phyloP scores from a whole-genome alignment of 192 early-diverging fungal genomes.

The Coemansia sp. region DNA sequence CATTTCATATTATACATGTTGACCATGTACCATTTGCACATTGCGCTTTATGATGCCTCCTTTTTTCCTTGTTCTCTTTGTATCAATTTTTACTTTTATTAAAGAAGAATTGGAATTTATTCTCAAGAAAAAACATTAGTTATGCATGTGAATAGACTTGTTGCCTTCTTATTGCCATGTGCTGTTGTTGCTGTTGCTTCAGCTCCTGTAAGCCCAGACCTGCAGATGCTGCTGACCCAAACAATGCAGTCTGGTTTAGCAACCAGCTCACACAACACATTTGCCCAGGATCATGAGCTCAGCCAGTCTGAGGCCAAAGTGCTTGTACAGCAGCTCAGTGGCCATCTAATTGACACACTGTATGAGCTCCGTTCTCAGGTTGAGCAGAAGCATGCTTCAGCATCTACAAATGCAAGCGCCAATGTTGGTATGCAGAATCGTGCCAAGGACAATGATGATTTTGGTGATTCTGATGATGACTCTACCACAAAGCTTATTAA shows the following conservation, averaged over 20 bases:
- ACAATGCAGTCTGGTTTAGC: not conserved
- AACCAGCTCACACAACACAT: not conserved
- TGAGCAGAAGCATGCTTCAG: conserved; percentile 9
- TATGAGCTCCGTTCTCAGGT: conserved; percentile 22
- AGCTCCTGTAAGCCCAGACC: not conserved
- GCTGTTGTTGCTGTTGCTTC: not conserved
- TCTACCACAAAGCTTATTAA: conserved; percentile 35
- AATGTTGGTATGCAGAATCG: not conserved
- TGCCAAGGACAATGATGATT: conserved; percentile 32
- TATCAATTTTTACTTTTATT: not conserved
- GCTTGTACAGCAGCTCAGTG: conserved; percentile 20
- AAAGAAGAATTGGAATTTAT: conserved; percentile 1
- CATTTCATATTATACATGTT: not conserved
- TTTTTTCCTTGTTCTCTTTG: not conserved
- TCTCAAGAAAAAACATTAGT: not conserved
- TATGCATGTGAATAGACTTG: conserved; percentile 1
- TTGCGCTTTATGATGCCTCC: not conserved
- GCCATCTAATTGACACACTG: conserved; percentile 28
- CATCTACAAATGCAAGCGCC: not conserved
- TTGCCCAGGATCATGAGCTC: conserved; percentile 11
- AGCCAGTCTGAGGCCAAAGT: conserved; percentile 26
- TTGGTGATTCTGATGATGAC: conserved; percentile 15
- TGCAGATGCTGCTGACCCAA: not conserved
- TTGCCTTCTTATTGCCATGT: conserved; percentile 1
- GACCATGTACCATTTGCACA: not conserved